A percentile compares a stretch with the other conserved stretches of the same genome.
Evolutionary conservation across 345 rosid species (phyloP).

Genomic region (Triadica sebifera): DNA sequence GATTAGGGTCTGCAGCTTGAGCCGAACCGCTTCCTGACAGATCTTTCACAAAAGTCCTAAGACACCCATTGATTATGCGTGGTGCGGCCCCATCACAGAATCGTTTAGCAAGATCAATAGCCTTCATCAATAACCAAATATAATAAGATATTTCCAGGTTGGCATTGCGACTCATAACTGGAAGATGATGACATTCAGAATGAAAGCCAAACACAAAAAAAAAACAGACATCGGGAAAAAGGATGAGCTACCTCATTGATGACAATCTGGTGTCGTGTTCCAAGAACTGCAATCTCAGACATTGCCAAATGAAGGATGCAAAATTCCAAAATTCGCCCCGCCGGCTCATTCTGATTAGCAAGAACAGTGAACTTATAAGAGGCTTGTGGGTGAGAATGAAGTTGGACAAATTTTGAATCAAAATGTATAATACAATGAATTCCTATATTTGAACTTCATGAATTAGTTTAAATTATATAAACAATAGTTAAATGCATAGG

Average conservation of each 20-base stretch:
- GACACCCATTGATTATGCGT: conserved; percentile 87
- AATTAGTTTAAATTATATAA: background rate
- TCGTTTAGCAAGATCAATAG: conserved; percentile 94
- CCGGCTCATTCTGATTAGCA: conserved; percentile 66
- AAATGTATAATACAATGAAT: background rate
- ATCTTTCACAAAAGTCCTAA: conserved; percentile 77
- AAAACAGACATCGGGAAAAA: background rate
- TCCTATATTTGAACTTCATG: background rate
- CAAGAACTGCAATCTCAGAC: conserved; percentile 85
- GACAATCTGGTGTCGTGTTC: conserved; percentile 86
- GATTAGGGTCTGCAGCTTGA: conserved; percentile 33
- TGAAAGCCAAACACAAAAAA: background rate
- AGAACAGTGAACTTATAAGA: conserved; percentile 12
- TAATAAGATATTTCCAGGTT: background rate
- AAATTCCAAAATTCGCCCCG: conserved; percentile 83
- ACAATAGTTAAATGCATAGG: background rate
- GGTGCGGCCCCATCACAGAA: conserved; percentile 97
- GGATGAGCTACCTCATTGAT: conserved; percentile 73
- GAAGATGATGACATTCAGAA: background rate
- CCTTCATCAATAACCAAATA: conserved; percentile 40
- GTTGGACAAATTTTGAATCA: background rate
- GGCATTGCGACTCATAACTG: background rate
- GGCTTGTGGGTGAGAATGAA: background rate
- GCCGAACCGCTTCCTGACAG: conserved; percentile 25
- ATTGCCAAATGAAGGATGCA: conserved; percentile 89